Conservation (phyloP, 192 early-diverging fungal species). For the Coemansia sp. region DNA sequence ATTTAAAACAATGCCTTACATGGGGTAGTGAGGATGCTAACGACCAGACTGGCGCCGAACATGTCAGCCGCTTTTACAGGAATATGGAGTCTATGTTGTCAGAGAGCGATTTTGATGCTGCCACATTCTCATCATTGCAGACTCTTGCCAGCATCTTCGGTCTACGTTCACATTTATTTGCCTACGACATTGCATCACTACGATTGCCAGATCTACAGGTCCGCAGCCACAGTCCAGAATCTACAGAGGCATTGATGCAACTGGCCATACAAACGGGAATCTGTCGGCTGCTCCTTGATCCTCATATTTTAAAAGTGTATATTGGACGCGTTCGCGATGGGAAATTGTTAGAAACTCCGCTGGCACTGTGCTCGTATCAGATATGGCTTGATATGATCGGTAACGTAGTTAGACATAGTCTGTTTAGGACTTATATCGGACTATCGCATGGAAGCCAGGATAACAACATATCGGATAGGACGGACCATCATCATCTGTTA, state of each 20-base stretch:
- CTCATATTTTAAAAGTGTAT: slow-evolving; percentile 6
- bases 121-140: slow-evolving; percentile 19
- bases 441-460: not conserved
- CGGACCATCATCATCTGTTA: not conserved
- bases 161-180: slow-evolving; percentile 14
- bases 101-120: not conserved
- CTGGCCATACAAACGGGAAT: slow-evolving; percentile 25
- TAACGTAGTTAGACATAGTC: slow-evolving; percentile 25
- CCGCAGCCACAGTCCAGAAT: slow-evolving; percentile 34
- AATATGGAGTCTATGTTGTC: not conserved
- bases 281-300: slow-evolving; percentile 23
- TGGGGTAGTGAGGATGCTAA: slow-evolving; percentile 10
- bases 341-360: not conserved
- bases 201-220: slow-evolving; percentile 27
- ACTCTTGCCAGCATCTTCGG: slow-evolving; percentile 25
- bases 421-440: slow-evolving; percentile 27
- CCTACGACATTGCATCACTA: slow-evolving; percentile 9
- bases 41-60: not conserved
- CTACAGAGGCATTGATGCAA: slow-evolving; percentile 31
- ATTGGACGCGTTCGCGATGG: slow-evolving; percentile 1
- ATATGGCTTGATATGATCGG: slow-evolving; percentile 48
- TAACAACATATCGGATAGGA: not conserved
- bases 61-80: not conserved
- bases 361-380: slow-evolving; percentile 17
- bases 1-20: slow-evolving; percentile 11